These are phyloP conservation scores for Penicillium sp. DNA, from an alignment of 2,329 filamentous ascomycete species.

Conservation along the genomic window DNA sequence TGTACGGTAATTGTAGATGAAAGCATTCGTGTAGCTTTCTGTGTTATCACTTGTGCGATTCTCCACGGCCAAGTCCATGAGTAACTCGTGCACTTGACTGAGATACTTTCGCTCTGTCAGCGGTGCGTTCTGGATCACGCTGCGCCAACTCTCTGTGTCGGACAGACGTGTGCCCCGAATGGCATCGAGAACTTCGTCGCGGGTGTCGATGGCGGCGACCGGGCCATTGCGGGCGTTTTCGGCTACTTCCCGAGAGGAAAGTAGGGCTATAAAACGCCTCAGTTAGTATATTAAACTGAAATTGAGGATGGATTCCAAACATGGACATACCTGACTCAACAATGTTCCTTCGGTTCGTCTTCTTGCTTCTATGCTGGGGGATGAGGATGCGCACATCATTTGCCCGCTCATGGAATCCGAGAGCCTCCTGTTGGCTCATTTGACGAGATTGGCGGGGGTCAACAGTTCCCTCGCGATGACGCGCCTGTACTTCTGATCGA, in stretches of 20 bases:
- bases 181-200: constrained; percentile 69
- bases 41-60: constrained; percentile 38
- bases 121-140: constrained; percentile 66
- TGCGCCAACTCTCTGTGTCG: constrained; percentile 75
- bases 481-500: constrained; percentile 69
- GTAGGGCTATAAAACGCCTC: constrained; percentile 37
- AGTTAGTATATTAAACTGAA: not conserved
- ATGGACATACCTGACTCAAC: constrained; percentile 65
- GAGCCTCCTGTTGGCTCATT: constrained; percentile 35
- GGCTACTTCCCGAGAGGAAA: constrained; percentile 53
- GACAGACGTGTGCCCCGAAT: constrained; percentile 66
- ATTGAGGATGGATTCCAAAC: constrained; percentile 12
- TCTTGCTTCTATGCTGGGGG: constrained; percentile 75
- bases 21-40: constrained; percentile 58
- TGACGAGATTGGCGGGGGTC: constrained; percentile 38
- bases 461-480: constrained; percentile 48
- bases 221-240: constrained; percentile 66
- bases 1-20: constrained; percentile 85
- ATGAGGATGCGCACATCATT: constrained; percentile 79
- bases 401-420: constrained; percentile 40
- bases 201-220: constrained; percentile 78
- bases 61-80: constrained; percentile 54
- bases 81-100: constrained; percentile 68
- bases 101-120: constrained; percentile 73
- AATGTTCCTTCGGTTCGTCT: constrained; percentile 77